Conservation (phyloP, 129 eudicot genomes). For the Centrapalus pauciflorus region DNA sequence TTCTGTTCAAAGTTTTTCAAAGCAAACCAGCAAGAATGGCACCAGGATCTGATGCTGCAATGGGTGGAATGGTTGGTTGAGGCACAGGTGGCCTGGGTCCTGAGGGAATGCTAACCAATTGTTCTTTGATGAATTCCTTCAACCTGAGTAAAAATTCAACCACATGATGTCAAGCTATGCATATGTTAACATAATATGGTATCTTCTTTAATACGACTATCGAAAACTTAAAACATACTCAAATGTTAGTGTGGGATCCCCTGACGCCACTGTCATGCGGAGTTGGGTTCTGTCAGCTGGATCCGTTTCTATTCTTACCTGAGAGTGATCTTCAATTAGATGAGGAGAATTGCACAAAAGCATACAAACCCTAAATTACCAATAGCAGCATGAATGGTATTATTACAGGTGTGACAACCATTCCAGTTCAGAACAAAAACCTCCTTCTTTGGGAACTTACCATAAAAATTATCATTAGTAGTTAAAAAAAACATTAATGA, state of each 20-base stretch:
- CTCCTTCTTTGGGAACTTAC: no score
- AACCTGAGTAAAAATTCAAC: constrained; percentile 37
- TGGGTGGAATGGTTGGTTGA: constrained; percentile 34
- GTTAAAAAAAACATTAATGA: no score
- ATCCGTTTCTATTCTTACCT: constrained; percentile 92
- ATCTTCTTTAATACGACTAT: not conserved
- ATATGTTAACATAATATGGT: not conserved
- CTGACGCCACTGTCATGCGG: constrained; percentile 89
- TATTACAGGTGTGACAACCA: not conserved
- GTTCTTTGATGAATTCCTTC: constrained; percentile 85
- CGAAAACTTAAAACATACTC: constrained; percentile 46
- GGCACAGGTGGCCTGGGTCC: constrained; percentile 43
- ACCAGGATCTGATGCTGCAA: constrained; percentile 68
- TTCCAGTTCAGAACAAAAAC: not conserved
- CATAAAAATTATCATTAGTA: no score
- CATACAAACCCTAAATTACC: not conserved
- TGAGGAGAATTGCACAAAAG: not conserved
- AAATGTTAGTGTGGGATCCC: constrained; percentile 77
- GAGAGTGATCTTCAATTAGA: not conserved
- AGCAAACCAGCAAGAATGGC: constrained; percentile 87
- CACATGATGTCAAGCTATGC: constrained; percentile 3
- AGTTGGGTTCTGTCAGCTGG: constrained; percentile 97
- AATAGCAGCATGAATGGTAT: not conserved
- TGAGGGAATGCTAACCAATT: constrained; percentile 57
- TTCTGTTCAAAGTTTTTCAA: constrained; percentile 13